phyloP scores from a whole-genome alignment of 306 rosid species.

The Cicer chorassanicum region DNA sequence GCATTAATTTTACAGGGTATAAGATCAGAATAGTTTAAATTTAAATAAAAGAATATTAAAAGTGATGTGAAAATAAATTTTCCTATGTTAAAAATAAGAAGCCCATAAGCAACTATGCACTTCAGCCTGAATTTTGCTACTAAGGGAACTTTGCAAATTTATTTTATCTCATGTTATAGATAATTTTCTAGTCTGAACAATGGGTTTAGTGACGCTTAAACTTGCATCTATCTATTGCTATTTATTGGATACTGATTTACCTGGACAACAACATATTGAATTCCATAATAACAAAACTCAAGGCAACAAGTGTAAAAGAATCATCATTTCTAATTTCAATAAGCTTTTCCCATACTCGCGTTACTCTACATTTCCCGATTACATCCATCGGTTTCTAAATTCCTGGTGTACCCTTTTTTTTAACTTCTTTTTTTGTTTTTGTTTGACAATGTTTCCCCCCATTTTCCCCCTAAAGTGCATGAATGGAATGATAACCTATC shows the following conservation, averaged over 20 bases:
- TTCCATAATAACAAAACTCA: conserved; percentile 31
- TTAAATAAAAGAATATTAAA: not conserved
- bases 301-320: conserved; percentile 59
- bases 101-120: not conserved
- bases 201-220: not conserved
- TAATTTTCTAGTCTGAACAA: conserved; percentile 26
- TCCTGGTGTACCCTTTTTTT: conserved; percentile 54
- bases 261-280: conserved; percentile 27
- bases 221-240: conserved; percentile 27
- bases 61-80: not conserved
- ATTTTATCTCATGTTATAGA: not conserved
- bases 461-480: conserved; percentile 42
- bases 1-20: not conserved
- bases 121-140: not conserved
- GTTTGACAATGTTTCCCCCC: conserved; percentile 45
- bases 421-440: conserved; percentile 39
- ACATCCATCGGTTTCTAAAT: conserved; percentile 70
- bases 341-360: conserved; percentile 60
- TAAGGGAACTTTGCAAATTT: not conserved
- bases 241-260: conserved; percentile 20
- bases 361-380: conserved; percentile 85
- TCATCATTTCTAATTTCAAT: conserved; percentile 69
- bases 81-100: not conserved
- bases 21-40: not conserved
- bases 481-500: conserved; percentile 52